A percentile compares a stretch with the other conserved stretches of the same genome.
Conservation (phyloP, 495 filamentous ascomycete genomes). For the Clavariopsis aquatica region DNA sequence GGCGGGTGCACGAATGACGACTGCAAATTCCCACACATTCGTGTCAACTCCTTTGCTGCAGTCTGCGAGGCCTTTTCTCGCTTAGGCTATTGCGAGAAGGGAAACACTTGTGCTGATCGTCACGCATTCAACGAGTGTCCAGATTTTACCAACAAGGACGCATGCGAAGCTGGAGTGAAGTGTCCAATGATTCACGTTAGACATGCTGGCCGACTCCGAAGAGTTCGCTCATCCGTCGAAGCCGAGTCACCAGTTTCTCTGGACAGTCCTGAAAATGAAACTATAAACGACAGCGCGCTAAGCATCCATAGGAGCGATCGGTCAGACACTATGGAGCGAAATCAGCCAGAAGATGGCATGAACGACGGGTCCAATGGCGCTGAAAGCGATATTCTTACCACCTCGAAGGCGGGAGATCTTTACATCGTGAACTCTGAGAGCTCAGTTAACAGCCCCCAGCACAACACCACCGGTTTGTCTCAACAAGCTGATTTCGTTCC, state of each 20-base stretch:
- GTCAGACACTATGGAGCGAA: background rate
- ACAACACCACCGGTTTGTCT: background rate
- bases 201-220: conserved; percentile 73
- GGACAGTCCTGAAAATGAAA: background rate
- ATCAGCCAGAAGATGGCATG: background rate
- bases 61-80: conserved; percentile 84
- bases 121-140: conserved; percentile 84
- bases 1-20: conserved; percentile 86
- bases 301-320: background rate
- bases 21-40: conserved; percentile 88
- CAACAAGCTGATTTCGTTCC: conserved; percentile 21
- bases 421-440: background rate
- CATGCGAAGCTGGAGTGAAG: conserved; percentile 69
- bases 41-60: conserved; percentile 74
- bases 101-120: conserved; percentile 72
- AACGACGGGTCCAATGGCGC: background rate
- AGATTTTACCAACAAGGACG: conserved; percentile 87
- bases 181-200: conserved; percentile 88
- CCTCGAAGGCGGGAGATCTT: background rate
- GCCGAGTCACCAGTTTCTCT: background rate
- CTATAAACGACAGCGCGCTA: background rate
- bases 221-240: conserved; percentile 41
- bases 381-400: background rate
- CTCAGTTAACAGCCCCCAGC: background rate
- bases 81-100: conserved; percentile 88